Evolutionary conservation across 305 asterid genomes (phyloP).

Genomic region (Rubia balearica): DNA sequence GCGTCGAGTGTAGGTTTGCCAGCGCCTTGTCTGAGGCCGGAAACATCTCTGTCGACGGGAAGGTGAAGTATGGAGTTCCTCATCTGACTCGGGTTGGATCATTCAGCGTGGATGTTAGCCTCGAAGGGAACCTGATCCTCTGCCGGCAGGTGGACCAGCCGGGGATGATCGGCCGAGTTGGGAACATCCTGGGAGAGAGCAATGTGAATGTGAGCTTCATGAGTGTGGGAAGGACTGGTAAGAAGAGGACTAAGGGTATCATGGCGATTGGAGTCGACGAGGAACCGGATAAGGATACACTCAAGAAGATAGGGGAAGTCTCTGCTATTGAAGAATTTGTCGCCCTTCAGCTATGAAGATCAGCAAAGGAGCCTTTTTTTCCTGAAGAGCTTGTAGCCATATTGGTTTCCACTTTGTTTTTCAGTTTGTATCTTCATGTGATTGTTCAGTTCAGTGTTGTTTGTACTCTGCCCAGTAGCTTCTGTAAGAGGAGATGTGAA

Average conservation of each 20-base stretch:
- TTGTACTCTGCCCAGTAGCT: not conserved
- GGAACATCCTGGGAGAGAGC: constrained; percentile 63
- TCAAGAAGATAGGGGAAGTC: constrained; percentile 71
- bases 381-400: not conserved
- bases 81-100: constrained; percentile 67
- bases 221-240: constrained; percentile 84
- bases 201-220: constrained; percentile 90
- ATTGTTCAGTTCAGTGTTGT: not conserved
- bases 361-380: not conserved
- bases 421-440: not conserved
- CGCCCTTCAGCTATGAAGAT: constrained; percentile 48
- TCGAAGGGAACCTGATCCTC: constrained; percentile 72
- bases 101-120: constrained; percentile 66
- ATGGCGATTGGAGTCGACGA: constrained; percentile 96
- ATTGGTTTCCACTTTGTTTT: not conserved
- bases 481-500: not conserved
- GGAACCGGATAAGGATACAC: constrained; percentile 67
- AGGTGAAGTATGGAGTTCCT: constrained; percentile 67
- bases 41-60: constrained; percentile 61
- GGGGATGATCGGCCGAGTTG: constrained; percentile 89
- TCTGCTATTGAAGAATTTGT: constrained; percentile 79
- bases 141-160: constrained; percentile 92
- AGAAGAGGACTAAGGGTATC: constrained; percentile 66
- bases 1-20: constrained; percentile 58
- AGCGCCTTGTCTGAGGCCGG: constrained; percentile 67